These are phyloP conservation scores for Sphaerobolus stellatus DNA, from an alignment of 1,284 basidiomycete genomes.

Conservation along the genomic window DNA sequence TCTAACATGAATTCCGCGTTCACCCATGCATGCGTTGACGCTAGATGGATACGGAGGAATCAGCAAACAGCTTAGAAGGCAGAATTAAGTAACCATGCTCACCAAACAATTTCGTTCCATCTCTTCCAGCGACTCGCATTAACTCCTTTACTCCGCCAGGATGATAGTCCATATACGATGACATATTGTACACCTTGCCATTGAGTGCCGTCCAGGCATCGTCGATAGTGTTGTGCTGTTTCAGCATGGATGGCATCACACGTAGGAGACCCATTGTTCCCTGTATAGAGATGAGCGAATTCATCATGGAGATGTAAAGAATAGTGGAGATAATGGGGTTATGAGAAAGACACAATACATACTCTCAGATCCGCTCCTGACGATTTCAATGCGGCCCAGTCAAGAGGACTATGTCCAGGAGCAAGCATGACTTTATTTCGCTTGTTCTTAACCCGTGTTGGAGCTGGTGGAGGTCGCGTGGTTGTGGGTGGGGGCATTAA, in stretches of 20 bases:
- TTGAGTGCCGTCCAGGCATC: conserved; percentile 95
- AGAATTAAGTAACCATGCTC: conserved; percentile 24
- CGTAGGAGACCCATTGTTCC: conserved; percentile 67
- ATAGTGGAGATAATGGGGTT: conserved; percentile 6
- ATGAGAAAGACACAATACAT: conserved; percentile 24
- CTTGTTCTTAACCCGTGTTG: conserved; percentile 53
- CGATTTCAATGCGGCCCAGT: conserved; percentile 89
- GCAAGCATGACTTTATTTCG: conserved; percentile 83
- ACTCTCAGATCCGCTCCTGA: conserved; percentile 80
- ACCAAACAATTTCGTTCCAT: conserved; percentile 95
- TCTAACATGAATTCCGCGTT: conserved; percentile 94
- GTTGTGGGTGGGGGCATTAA: conserved; percentile 61
- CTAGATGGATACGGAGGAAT: conserved; percentile 23
- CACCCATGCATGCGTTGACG: conserved; percentile 81
- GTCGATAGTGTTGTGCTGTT: conserved; percentile 76
- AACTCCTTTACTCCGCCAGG: conserved; percentile 93
- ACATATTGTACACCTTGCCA: conserved; percentile 97
- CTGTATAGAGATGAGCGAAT: conserved; percentile 31
- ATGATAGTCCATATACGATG: conserved; percentile 88
- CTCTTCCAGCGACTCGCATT: conserved; percentile 94
- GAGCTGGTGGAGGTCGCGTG: conserved; percentile 54
- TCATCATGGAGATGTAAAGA: too few relatives aligned
- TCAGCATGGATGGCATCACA: conserved; percentile 82
- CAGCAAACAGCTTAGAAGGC: neutral
- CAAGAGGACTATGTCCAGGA: conserved; percentile 89